A percentile compares a stretch with the other conserved stretches of the same genome.
phyloP scores from a whole-genome alignment of 2,329 filamentous ascomycete species.

The Thelonectria discophora region DNA sequence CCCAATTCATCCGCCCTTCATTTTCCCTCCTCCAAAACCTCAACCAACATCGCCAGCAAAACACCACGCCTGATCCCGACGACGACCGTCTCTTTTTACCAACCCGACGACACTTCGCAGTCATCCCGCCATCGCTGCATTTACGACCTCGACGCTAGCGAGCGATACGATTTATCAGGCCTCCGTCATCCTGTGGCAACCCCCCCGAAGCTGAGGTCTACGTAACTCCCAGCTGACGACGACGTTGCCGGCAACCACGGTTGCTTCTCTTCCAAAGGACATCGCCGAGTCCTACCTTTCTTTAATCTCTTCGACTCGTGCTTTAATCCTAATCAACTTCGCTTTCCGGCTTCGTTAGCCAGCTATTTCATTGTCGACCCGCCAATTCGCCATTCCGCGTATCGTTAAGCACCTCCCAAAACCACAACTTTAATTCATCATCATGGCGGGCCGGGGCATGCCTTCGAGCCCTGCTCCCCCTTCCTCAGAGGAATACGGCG shows the following conservation, averaged over 20 bases:
- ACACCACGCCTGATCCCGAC: slow-evolving; percentile 14
- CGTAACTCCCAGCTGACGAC: slow-evolving; percentile 42
- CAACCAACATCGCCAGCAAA: slow-evolving; percentile 27
- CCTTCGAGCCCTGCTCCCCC: slow-evolving; percentile 44
- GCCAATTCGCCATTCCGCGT: slow-evolving; percentile 14
- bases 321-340: slow-evolving; percentile 21
- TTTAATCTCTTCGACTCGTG: slow-evolving; percentile 32
- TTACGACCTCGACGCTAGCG: slow-evolving; percentile 30
- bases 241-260: slow-evolving; percentile 36
- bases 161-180: slow-evolving; percentile 30
- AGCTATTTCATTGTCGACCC: slow-evolving; percentile 1
- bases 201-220: slow-evolving; percentile 35
- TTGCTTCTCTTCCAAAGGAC: slow-evolving; percentile 22
- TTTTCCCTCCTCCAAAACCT: slow-evolving; percentile 29
- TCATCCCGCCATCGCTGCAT: slow-evolving; percentile 28
- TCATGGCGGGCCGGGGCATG: slow-evolving; percentile 52
- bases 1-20: slow-evolving; percentile 36
- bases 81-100: slow-evolving; percentile 23
- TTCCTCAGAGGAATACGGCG: slow-evolving; percentile 62
- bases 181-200: slow-evolving; percentile 39
- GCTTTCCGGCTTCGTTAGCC: slow-evolving; percentile 27
- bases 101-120: slow-evolving; percentile 12
- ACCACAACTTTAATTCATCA: slow-evolving; percentile 25
- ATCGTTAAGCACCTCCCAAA: slow-evolving; percentile 1
- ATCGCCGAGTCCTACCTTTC: slow-evolving; percentile 25